Conservation (phyloP, 192 early-diverging fungal species). For the Gryganskiella cystojenkinii region DNA sequence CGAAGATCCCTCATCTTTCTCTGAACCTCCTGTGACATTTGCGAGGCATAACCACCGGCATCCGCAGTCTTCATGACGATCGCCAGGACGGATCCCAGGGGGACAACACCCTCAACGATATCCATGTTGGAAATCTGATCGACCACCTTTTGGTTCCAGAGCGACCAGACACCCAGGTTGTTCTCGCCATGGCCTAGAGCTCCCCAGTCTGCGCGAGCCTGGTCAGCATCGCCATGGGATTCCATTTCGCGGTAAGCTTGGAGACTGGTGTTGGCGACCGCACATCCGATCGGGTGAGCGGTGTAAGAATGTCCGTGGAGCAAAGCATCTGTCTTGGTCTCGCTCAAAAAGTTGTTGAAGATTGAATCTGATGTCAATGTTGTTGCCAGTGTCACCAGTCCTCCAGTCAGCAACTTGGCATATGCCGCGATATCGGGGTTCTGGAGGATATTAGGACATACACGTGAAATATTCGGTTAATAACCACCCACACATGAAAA, state of each 20-base stretch:
- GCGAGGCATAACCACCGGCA: constrained; percentile 30
- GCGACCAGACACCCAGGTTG: constrained; percentile 55
- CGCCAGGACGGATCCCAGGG: constrained; percentile 75
- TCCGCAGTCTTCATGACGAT: constrained; percentile 65
- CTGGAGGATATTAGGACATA: constrained; percentile 26
- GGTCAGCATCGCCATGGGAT: constrained; percentile 35
- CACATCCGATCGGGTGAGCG: constrained; percentile 84
- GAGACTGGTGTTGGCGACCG: constrained; percentile 70
- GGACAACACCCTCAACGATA: constrained; percentile 71
- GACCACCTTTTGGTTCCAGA: constrained; percentile 64
- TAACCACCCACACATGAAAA: background rate
- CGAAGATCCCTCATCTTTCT: constrained; percentile 41
- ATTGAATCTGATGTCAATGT: constrained; percentile 73
- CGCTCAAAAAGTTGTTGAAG: constrained; percentile 72
- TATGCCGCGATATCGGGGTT: constrained; percentile 80
- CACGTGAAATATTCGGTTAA: background rate
- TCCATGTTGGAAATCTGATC: constrained; percentile 63
- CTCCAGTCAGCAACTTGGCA: constrained; percentile 84
- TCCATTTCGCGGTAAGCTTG: constrained; percentile 60
- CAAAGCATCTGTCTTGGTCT: constrained; percentile 73
- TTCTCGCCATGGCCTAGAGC: constrained; percentile 12
- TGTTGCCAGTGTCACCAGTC: constrained; percentile 74
- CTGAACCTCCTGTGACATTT: constrained; percentile 37
- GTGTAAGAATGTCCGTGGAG: constrained; percentile 89
- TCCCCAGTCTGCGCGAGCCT: constrained; percentile 52